Base-by-base conservation (phyloP, 495 filamentous ascomycete genomes). In the Penicillium arizonense region DNA sequence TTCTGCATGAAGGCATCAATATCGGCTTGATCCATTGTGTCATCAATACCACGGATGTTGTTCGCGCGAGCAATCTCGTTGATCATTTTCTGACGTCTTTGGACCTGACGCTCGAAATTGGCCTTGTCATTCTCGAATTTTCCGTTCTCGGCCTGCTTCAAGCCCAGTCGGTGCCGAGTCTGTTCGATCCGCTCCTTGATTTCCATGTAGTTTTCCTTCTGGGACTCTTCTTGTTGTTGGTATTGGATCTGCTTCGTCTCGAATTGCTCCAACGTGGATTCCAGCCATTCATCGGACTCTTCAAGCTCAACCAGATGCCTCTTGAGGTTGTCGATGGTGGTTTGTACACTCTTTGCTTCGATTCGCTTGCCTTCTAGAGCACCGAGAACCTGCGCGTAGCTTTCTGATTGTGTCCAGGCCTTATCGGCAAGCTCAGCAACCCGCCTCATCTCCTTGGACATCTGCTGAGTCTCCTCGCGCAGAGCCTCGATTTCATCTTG, bases 101-200 rank as follows among this genome's bases (percentile, higher is more conserved):
- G 73, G 5, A 96, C 61, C 44, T 96, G 87, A 10, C 84, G 82
- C 63, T 96, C 90, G 59, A 93, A 91, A 55, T 87, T 87, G 60
- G 86, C 85, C 67, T 91, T 89, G 64, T 96, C 84, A 7, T 92
- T 91, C 67, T 94, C 84, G 61, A 85, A 84, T 61, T 86, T 90
- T 26, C 94, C 94, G 58, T 84, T 78, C 64, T 97, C 94, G 12
- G 85, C 83, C 40, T 90, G 84, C 68, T 96, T 97, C 35, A 73
- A 68, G 3, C 83, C 84, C 23, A 92, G 72, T 8, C 75, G 62
- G 20, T 75, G 68, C 7, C 87, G 83, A 34, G 71, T 67, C 2
- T 69, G 61, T 40, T 87, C 82, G 4, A 93, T 81, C 20, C 81
- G 79, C 13, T 76, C 68, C 44, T 83, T 81, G 13, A 95, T 76